A percentile compares a stretch with the other conserved stretches of the same genome.
Evolutionary conservation across 164 flowering plant genomes (phyloP).

Genomic region (Vitis riparia): DNA sequence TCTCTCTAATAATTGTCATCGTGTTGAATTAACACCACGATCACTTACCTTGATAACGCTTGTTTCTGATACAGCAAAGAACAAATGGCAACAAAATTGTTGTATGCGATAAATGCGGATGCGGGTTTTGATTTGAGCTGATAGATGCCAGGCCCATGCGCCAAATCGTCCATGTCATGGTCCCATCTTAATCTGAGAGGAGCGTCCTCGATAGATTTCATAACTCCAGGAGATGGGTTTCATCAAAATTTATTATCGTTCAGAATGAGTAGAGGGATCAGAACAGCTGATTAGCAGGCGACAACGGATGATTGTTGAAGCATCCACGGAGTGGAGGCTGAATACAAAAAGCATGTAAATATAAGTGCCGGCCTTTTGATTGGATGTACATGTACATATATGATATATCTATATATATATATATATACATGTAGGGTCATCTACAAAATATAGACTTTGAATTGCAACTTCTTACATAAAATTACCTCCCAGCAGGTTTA

Average conservation of each 20-base stretch:
- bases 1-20: background rate
- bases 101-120: slow-evolving; percentile 88
- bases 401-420: background rate
- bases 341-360: slow-evolving; percentile 3
- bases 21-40: too few species aligned
- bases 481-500: background rate
- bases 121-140: slow-evolving; percentile 96
- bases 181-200: background rate
- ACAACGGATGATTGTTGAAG: background rate
- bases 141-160: slow-evolving; percentile 4
- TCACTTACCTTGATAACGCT: background rate
- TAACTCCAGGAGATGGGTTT: too few species aligned
- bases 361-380: background rate
- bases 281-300: background rate
- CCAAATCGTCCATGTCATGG: too few species aligned
- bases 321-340: slow-evolving; percentile 3
- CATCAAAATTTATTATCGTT: background rate
- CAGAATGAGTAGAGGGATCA: background rate
- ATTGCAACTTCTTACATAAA: too few species aligned
- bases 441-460: background rate
- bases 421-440: slow-evolving; percentile 7
- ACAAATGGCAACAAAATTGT: slow-evolving; percentile 74
- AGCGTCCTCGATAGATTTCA: too few species aligned
- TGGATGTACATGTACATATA: background rate
- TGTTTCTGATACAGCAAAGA: slow-evolving; percentile 69